Conservation (phyloP, 176 grass and related monocot species). For the Olyra latifolia region DNA sequence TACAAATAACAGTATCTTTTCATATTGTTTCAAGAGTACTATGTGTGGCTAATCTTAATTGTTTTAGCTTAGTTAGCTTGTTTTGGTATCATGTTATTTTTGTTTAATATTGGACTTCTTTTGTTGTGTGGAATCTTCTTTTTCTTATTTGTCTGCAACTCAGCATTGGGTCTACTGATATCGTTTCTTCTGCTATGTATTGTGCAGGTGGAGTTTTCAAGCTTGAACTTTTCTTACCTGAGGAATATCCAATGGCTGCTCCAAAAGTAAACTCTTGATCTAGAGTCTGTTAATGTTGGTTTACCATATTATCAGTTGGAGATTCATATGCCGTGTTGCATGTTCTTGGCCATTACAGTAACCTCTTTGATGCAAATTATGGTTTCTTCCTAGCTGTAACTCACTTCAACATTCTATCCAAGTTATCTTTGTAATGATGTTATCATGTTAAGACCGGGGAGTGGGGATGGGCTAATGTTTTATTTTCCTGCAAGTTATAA, state of each 20-base stretch:
- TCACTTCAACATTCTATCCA: not conserved
- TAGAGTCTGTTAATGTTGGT: not conserved
- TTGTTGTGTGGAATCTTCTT: not conserved
- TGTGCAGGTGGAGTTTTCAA: slow-evolving; percentile 84
- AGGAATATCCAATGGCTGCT: slow-evolving; percentile 96
- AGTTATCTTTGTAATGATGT: not conserved
- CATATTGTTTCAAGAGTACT: not conserved
- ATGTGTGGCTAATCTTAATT: not conserved
- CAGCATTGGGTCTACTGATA: slow-evolving; percentile 6
- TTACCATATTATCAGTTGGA: not conserved
- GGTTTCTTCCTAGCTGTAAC: not conserved
- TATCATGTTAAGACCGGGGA: not conserved
- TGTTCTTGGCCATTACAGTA: not conserved
- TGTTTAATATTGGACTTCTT: not conserved
- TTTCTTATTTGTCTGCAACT: slow-evolving; percentile 10
- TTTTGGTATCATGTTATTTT: not conserved
- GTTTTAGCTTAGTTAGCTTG: not conserved
- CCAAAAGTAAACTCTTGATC: slow-evolving; percentile 66
- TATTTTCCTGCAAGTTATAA: not conserved
- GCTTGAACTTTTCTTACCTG: slow-evolving; percentile 91
- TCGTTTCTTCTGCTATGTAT: slow-evolving; percentile 21
- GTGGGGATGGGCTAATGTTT: not conserved
- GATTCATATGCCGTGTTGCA: not conserved
- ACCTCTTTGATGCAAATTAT: not conserved
- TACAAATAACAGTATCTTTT: not conserved